Evolutionary conservation across 495 filamentous ascomycete genomes (phyloP).

Genomic region (Clohesyomyces aquaticus): DNA sequence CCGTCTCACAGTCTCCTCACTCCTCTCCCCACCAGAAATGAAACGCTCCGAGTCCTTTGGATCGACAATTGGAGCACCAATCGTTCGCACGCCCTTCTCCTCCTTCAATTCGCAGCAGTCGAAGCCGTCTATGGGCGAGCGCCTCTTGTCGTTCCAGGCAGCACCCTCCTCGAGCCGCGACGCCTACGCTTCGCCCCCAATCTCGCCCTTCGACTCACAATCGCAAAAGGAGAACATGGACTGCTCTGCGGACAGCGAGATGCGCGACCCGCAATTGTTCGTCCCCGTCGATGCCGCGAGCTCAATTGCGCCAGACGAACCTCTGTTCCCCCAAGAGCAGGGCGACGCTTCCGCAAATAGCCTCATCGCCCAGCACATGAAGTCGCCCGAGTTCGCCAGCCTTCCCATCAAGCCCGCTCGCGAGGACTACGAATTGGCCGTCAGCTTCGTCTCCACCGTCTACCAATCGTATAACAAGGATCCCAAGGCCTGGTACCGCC

Average conservation of each 20-base stretch:
- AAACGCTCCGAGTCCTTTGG: constrained; percentile 38
- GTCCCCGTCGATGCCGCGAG: constrained; percentile 20
- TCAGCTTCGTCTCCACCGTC: constrained; percentile 33
- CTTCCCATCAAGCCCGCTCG: constrained; percentile 32
- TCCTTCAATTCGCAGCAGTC: constrained; percentile 36
- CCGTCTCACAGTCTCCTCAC: constrained; percentile 38
- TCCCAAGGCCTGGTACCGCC: constrained; percentile 32
- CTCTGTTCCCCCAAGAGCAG: constrained; percentile 33
- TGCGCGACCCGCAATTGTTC: constrained; percentile 40
- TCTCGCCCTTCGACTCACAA: constrained; percentile 36
- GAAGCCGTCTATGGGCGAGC: constrained; percentile 19
- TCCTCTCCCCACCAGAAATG: constrained; percentile 42
- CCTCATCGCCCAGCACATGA: constrained; percentile 38
- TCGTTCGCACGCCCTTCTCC: constrained; percentile 34
- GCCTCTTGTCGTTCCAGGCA: constrained; percentile 17
- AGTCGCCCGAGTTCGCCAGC: constrained; percentile 21
- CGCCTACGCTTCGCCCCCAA: constrained; percentile 39
- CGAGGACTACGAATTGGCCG: constrained; percentile 41
- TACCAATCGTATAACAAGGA: constrained; percentile 34
- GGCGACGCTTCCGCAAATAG: constrained; percentile 21
- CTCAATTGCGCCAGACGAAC: constrained; percentile 29
- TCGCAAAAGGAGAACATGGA: constrained; percentile 42
- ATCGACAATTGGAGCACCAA: constrained; percentile 31
- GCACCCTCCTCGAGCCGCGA: constrained; percentile 22
- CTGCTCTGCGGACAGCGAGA: constrained; percentile 9